Evolutionary conservation across 2,329 filamentous ascomycete species (phyloP), one percentile per base, ranked within the genome.

Genomic region (Corniculantispora saksenae): DNA sequence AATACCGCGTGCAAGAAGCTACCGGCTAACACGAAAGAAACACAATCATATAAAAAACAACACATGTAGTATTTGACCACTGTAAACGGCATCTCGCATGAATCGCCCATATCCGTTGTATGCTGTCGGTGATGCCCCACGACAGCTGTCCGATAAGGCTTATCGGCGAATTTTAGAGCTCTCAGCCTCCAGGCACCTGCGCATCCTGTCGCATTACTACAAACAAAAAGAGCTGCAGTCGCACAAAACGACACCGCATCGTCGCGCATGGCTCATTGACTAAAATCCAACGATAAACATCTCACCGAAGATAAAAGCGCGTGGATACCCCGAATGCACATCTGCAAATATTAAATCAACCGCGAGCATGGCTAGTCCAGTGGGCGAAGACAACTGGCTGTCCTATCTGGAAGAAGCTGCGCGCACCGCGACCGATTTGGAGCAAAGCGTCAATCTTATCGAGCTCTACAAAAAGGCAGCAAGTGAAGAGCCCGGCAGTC

Each of bases 381-480:
- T 93, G 69, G 91, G 91, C 71, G 91, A 95, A 80, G 87, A 91
- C 66, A 85, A 85, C 74, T 95, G 91, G 91, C 78, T 91, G 70
- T 90, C 91, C 70, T 91, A 91, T 77, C 84, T 94, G 69, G 87
- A 91, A 67, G 91, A 94, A 76, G 86, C 91, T 70, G 86, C 84
- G 64, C 81, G 84, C 77, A 79, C 82, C 78, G 81, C 89, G 73
- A 74, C 80, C 73, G 79, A 89, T 73, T 77, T 91, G 63, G 90
- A 93, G 67, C 84, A 87, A 71, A 87, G 90, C 70, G 84, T 92
- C 73, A 83, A 84, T 67, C 82, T 92, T 56, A 83, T 93, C 72
- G 91, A 94, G 75, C 79, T 91, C 53, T 93, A 88, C 78, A 88
- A 90, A 70, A 85, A 84, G 69, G 91, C 91, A 65, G 85, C 90